A percentile compares a stretch with the other conserved stretches of the same genome.
Evolutionary conservation across 805 yeast genomes (phyloP).

Genomic region (Candida ficus): DNA sequence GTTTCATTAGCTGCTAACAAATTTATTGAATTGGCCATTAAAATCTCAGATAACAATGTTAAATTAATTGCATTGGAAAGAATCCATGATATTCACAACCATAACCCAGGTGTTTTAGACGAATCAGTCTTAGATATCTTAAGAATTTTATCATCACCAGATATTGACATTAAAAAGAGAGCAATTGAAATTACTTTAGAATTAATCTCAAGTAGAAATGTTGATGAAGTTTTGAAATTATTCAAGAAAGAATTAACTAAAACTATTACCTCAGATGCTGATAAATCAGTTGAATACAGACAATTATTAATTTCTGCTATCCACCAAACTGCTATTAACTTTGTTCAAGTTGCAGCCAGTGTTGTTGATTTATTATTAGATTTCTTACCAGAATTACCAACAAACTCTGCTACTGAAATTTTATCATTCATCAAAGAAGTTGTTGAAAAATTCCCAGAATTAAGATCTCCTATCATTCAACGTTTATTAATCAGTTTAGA

Average conservation of each 20-base stretch:
- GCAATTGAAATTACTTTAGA: conserved; percentile 82
- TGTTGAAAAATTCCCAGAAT: conserved; percentile 82
- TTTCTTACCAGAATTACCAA: conserved; percentile 77
- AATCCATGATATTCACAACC: conserved; percentile 66
- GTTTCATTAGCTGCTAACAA: conserved; percentile 77
- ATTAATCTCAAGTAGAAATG: conserved; percentile 80
- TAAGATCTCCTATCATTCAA: conserved; percentile 58
- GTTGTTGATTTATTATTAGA: conserved; percentile 87
- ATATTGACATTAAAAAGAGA: conserved; percentile 83
- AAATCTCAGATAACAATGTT: conserved; percentile 92
- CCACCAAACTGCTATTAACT: conserved; percentile 81
- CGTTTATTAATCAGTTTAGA: conserved; percentile 61
- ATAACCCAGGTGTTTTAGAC: conserved; percentile 77
- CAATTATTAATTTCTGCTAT: conserved; percentile 84
- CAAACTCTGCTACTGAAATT: conserved; percentile 84
- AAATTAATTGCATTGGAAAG: conserved; percentile 89
- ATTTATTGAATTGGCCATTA: conserved; percentile 81
- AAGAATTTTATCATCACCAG: conserved; percentile 82
- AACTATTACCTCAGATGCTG: conserved; percentile 64
- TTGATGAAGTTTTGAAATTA: conserved; percentile 87
- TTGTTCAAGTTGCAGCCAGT: conserved; percentile 85
- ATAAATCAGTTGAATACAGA: conserved; percentile 80
- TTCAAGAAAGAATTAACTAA: conserved; percentile 86
- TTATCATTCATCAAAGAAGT: conserved; percentile 91
- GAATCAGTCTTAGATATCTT: conserved; percentile 82